Conservation (phyloP, 306 rosid species). For the Castanospermum australe region DNA sequence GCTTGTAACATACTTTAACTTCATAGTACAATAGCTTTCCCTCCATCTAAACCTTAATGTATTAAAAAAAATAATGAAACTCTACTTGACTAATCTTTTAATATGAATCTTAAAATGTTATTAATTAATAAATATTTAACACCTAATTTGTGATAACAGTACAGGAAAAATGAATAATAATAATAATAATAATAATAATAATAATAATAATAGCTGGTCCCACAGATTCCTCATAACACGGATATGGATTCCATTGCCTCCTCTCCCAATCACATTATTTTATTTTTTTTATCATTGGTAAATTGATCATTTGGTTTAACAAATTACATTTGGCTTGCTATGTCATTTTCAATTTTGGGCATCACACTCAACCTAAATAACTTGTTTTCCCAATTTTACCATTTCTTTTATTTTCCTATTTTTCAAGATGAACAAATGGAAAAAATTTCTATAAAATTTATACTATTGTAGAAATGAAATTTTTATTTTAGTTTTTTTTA, state of each 20-base stretch:
- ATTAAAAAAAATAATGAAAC: too few relatives aligned
- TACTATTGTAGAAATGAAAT: not conserved
- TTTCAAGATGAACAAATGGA: not conserved
- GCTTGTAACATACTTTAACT: too few relatives aligned
- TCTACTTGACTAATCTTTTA: too few relatives aligned
- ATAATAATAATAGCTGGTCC: not conserved
- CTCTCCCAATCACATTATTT: not conserved
- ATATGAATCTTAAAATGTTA: too few relatives aligned
- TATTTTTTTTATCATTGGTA: not conserved
- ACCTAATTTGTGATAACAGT: too few relatives aligned
- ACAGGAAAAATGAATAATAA: too few relatives aligned
- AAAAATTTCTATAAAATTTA: not conserved
- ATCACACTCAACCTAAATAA: not conserved
- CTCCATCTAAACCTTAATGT: too few relatives aligned
- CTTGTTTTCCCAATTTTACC: constrained; percentile 27
- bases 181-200: too few relatives aligned
- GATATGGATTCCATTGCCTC: not conserved
- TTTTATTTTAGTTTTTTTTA: not conserved
- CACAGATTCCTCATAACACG: constrained; percentile 5
- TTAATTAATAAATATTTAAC: too few relatives aligned
- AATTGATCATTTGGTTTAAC: constrained; percentile 6
- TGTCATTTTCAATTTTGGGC: constrained; percentile 29
- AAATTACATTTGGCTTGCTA: constrained; percentile 12
- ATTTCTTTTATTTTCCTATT: not conserved
- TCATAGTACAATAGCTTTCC: too few relatives aligned